phyloP scores from a whole-genome alignment of 1,284 basidiomycete genomes.

The Sanguinoderma infundibulare region DNA sequence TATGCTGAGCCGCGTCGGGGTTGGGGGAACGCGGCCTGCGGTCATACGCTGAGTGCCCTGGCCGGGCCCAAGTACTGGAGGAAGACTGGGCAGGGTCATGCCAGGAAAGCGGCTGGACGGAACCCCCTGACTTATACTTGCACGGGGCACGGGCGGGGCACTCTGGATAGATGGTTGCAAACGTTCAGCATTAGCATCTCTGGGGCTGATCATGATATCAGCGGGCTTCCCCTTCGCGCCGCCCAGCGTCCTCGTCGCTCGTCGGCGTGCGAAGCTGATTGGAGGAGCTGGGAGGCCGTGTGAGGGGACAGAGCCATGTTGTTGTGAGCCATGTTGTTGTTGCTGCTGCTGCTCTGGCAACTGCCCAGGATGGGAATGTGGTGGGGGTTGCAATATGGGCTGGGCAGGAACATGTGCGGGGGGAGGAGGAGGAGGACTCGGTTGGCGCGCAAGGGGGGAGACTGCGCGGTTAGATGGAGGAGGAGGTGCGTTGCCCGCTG shows the following conservation, averaged over 20 bases:
- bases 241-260: constrained; percentile 60
- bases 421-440: constrained; percentile 26
- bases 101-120: constrained; percentile 43
- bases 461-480: constrained; percentile 16
- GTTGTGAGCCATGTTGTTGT: too few relatives aligned
- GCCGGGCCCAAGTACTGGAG: constrained; percentile 50
- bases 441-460: constrained; percentile 28
- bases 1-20: constrained; percentile 67
- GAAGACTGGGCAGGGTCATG: constrained; percentile 72
- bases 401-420: constrained; percentile 5
- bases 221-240: constrained; percentile 71
- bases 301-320: constrained; percentile 13
- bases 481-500: constrained; percentile 21
- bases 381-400: constrained; percentile 22
- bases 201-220: constrained; percentile 75
- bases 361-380: constrained; percentile 16
- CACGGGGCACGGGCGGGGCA: constrained; percentile 67
- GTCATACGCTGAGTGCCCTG: constrained; percentile 50
- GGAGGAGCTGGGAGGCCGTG: constrained; percentile 62
- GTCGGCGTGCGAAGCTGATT: constrained; percentile 75
- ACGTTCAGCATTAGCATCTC: constrained; percentile 59
- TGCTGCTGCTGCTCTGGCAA: constrained; percentile 16
- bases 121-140: constrained; percentile 38
- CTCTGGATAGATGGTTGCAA: constrained; percentile 70
- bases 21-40: constrained; percentile 66